Percentiles rank a stretch among this genome's conserved stretches.
Conservation (phyloP, 495 filamentous ascomycete genomes). For the Oidiodendron maius region DNA sequence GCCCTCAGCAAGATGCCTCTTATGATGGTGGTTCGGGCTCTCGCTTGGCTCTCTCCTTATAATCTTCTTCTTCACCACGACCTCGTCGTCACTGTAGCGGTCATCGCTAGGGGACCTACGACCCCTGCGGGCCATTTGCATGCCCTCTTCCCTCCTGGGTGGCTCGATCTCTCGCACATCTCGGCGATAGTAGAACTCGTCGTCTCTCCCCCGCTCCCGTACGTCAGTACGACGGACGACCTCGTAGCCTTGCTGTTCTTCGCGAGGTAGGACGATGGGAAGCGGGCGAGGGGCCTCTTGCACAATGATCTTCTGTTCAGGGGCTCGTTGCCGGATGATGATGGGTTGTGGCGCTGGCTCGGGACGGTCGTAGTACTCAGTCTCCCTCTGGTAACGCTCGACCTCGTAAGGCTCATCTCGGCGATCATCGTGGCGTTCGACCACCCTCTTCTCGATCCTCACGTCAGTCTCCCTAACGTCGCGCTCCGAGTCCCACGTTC, state of each 20-base stretch:
- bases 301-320: constrained; percentile 64
- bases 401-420: constrained; percentile 40
- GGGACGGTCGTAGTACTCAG: constrained; percentile 58
- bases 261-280: constrained; percentile 57
- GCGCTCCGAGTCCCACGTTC: constrained; percentile 27
- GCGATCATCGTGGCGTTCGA: constrained; percentile 18
- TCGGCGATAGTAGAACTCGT: constrained; percentile 64
- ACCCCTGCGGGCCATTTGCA: constrained; percentile 39
- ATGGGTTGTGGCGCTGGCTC: constrained; percentile 52
- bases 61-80: constrained; percentile 19
- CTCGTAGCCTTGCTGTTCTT: constrained; percentile 61
- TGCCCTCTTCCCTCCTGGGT: constrained; percentile 54
- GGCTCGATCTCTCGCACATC: constrained; percentile 33
- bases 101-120: constrained; percentile 21
- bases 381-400: constrained; percentile 59
- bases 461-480: constrained; percentile 33
- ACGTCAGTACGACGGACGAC: constrained; percentile 62
- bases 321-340: constrained; percentile 56
- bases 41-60: constrained; percentile 20
- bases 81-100: constrained; percentile 24
- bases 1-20: constrained; percentile 81
- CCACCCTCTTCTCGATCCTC: constrained; percentile 33
- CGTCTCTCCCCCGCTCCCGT: constrained; percentile 36
- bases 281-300: constrained; percentile 63
- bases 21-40: constrained; percentile 45